Percentiles rank a stretch among this genome's conserved stretches.
Conservation (phyloP, 148 eudicot genomes). For the Linanthus parryae region DNA sequence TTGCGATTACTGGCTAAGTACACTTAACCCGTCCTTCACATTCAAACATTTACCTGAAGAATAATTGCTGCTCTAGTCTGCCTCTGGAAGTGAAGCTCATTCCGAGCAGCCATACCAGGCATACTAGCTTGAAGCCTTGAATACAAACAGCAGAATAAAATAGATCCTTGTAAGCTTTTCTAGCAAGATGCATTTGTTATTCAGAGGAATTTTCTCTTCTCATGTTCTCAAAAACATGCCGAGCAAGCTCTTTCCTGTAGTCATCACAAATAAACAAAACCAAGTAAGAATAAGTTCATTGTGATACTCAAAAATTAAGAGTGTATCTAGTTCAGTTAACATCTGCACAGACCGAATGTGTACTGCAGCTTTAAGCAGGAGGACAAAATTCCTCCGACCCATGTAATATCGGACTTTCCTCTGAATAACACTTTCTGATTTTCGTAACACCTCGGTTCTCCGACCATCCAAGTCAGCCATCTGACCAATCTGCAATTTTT, state of each 20-base stretch:
- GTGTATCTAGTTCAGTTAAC: too few relatives aligned
- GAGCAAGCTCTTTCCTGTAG: constrained; percentile 66
- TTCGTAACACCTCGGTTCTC: constrained; percentile 80
- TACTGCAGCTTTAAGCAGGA: constrained; percentile 45
- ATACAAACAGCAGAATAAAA: constrained; percentile 56
- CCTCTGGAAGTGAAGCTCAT: constrained; percentile 71
- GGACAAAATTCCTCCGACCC: constrained; percentile 57
- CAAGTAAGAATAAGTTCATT: too few relatives aligned
- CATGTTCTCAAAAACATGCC: constrained; percentile 60
- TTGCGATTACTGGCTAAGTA: too few relatives aligned
- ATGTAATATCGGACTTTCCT: constrained; percentile 82
- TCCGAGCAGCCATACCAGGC: constrained; percentile 89
- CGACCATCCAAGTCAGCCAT: constrained; percentile 96
- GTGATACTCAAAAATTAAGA: too few relatives aligned
- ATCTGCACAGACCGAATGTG: constrained; percentile 48
- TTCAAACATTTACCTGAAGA: constrained; percentile 94
- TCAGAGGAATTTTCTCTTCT: constrained; percentile 71
- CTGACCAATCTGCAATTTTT: constrained; percentile 98
- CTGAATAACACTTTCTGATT: constrained; percentile 91
- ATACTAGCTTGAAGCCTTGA: constrained; percentile 86
- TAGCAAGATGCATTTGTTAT: constrained; percentile 66
- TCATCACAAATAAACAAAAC: constrained; percentile 11
- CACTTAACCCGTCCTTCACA: too few relatives aligned
- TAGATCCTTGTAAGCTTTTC: constrained; percentile 49
- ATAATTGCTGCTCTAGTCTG: constrained; percentile 63